Evolutionary conservation across 768 basidiomycete species (phyloP).

Genomic region (Lactifluus rugatus): DNA sequence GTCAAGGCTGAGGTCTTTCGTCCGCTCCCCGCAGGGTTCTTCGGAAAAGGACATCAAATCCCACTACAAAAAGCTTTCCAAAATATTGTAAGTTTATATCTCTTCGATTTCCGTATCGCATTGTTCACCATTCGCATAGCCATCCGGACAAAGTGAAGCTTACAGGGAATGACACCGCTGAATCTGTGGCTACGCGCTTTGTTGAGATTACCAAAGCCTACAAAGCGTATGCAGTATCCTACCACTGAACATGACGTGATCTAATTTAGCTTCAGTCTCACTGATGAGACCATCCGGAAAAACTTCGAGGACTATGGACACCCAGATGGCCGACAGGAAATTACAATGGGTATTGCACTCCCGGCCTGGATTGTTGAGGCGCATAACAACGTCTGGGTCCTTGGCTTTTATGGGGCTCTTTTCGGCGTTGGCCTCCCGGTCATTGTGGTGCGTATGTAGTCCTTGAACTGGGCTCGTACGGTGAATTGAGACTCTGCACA

Average conservation of each 20-base stretch:
- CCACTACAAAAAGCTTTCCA: slow-evolving; percentile 86
- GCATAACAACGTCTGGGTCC: slow-evolving; percentile 84
- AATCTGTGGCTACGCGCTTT: slow-evolving; percentile 77
- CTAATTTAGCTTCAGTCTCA: slow-evolving; percentile 43
- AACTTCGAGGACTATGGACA: slow-evolving; percentile 88
- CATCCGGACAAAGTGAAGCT: slow-evolving; percentile 96
- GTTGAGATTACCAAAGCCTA: slow-evolving; percentile 96
- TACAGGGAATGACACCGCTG: slow-evolving; percentile 72
- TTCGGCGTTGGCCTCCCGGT: slow-evolving; percentile 81
- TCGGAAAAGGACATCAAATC: slow-evolving; percentile 91
- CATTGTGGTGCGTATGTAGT: slow-evolving; percentile 50
- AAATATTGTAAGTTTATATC: slow-evolving; percentile 53
- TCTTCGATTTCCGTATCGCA: background rate
- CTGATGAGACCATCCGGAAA: slow-evolving; percentile 84
- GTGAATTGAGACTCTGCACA: background rate
- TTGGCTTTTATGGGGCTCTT: slow-evolving; percentile 78
- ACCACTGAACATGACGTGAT: background rate
- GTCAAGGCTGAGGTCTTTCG: background rate
- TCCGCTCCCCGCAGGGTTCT: slow-evolving; percentile 35
- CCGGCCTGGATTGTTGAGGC: slow-evolving; percentile 91
- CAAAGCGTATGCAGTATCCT: slow-evolving; percentile 60
- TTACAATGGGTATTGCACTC: slow-evolving; percentile 90
- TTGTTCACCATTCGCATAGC: slow-evolving; percentile 32
- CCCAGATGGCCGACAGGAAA: slow-evolving; percentile 93
- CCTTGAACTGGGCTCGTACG: background rate